Conservation (phyloP, 176 grass and related monocot species). For the Eleusine indica region DNA sequence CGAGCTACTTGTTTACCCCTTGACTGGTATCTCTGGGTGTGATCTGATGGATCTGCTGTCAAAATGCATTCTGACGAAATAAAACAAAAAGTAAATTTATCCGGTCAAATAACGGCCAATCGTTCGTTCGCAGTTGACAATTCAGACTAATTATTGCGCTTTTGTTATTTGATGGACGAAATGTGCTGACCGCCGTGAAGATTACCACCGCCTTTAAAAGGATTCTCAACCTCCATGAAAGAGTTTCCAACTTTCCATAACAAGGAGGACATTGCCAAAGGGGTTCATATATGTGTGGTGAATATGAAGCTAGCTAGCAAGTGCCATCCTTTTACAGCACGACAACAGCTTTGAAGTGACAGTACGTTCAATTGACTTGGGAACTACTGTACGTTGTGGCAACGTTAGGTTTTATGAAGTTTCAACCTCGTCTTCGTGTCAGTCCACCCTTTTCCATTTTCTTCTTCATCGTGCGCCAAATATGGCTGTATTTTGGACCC, state of each 20-base stretch:
- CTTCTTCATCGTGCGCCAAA: not conserved
- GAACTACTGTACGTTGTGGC: not conserved
- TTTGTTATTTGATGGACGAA: no score
- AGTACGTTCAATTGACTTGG: conserved; percentile 9
- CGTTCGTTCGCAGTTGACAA: no score
- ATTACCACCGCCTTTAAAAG: not conserved
- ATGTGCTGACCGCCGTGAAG: not conserved
- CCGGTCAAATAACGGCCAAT: no score
- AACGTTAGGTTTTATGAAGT: not conserved
- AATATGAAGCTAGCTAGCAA: not conserved
- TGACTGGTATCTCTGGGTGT: not conserved
- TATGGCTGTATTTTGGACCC: not conserved
- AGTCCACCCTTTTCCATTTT: not conserved
- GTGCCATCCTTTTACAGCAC: no score
- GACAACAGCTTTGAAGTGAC: no score
- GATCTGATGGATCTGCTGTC: not conserved
- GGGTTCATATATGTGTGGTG: not conserved
- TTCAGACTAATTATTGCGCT: no score
- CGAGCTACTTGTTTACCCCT: not conserved
- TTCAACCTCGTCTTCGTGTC: not conserved
- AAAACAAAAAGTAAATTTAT: not conserved
- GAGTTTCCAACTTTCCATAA: not conserved
- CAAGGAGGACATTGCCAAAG: no score
- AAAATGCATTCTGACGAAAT: not conserved
- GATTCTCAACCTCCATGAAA: conserved; percentile 10